Percentiles rank a stretch among this genome's conserved stretches.
Evolutionary conservation across 768 basidiomycete species (phyloP).

Genomic region (Pisolithus sp.): DNA sequence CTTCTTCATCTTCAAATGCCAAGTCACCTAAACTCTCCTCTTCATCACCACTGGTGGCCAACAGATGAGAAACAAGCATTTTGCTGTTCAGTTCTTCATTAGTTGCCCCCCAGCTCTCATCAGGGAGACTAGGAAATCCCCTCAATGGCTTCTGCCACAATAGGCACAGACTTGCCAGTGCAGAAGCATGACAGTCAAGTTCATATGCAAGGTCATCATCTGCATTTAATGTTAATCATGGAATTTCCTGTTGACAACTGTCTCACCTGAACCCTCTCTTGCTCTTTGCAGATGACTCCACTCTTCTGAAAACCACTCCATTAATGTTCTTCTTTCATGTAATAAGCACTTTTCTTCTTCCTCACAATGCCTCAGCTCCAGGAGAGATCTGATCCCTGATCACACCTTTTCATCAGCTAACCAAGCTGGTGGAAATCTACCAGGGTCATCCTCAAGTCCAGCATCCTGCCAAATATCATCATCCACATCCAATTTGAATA

Average conservation of each 20-base stretch:
- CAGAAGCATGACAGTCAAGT: neutral
- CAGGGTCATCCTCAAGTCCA: constrained; percentile 20
- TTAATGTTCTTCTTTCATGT: constrained; percentile 15
- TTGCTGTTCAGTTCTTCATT: neutral
- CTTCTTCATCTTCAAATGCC: neutral
- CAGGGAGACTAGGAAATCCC: neutral
- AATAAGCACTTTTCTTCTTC: constrained; percentile 21
- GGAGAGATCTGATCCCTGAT: constrained; percentile 10
- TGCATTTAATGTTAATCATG: neutral
- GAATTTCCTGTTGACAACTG: neutral
- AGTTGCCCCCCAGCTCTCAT: neutral
- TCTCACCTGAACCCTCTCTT: constrained; percentile 3
- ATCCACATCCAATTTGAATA: constrained; percentile 32
- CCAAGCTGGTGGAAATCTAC: constrained; percentile 10
- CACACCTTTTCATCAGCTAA: constrained; percentile 12
- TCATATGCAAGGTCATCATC: neutral
- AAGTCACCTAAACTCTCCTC: neutral
- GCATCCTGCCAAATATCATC: constrained; percentile 32
- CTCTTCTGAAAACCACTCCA: constrained; percentile 23
- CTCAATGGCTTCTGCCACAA: neutral
- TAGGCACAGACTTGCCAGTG: neutral
- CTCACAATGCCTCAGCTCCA: constrained; percentile 17
- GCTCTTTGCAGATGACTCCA: constrained; percentile 11
- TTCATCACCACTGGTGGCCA: neutral
- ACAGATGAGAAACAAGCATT: neutral